Evolutionary conservation across 257 asterid genomes (phyloP).

Genomic region (Plantago ovata): DNA sequence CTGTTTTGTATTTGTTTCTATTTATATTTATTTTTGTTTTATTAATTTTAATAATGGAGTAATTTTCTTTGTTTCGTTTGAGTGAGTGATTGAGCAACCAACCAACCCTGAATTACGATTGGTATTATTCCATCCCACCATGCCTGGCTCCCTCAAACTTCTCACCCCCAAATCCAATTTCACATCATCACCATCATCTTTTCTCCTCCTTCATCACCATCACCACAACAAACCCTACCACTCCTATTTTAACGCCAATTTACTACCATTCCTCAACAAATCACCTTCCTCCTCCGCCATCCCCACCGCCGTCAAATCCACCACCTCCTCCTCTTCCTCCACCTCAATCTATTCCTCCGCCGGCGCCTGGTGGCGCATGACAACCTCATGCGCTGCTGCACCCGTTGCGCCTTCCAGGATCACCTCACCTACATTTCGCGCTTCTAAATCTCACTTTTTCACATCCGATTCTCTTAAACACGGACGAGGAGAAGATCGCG

Average conservation of each 20-base stretch:
- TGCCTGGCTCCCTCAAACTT: no score
- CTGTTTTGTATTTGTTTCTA: no score
- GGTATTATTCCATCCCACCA: no score
- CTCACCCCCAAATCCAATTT: no score
- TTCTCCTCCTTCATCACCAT: conserved; percentile 15
- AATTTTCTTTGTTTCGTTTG: no score
- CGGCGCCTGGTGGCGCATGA: conserved; percentile 50
- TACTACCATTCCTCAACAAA: conserved; percentile 21
- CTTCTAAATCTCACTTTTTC: conserved; percentile 23
- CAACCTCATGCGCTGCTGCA: conserved; percentile 24
- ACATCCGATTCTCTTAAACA: conserved; percentile 22
- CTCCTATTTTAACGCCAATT: conserved; percentile 1
- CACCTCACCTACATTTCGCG: conserved; percentile 20
- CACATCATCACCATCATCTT: no score
- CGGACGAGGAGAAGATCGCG: conserved; percentile 24
- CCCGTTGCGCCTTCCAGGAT: conserved; percentile 29
- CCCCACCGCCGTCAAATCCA: conserved; percentile 18
- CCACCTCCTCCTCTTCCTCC: conserved; percentile 24
- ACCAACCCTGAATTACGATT: no score
- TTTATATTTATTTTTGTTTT: no score
- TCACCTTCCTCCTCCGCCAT: conserved; percentile 31
- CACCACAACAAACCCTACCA: conserved; percentile 37
- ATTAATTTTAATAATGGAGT: no score
- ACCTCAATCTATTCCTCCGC: conserved; percentile 17
- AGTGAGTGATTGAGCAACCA: no score